phyloP scores from a whole-genome alignment of 495 filamentous ascomycete species.

The Penicillium lividum region DNA sequence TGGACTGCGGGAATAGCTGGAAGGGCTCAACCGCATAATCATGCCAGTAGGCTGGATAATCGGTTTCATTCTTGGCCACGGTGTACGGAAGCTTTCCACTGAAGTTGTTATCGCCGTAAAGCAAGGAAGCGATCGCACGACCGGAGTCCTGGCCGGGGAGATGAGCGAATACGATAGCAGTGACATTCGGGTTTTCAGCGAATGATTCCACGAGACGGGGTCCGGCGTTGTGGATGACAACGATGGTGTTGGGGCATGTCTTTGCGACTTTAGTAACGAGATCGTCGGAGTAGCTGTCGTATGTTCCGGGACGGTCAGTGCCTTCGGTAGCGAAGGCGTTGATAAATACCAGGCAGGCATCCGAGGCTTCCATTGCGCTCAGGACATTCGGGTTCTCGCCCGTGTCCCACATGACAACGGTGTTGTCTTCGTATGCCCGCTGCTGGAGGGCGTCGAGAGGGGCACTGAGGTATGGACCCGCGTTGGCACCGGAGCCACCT shows the following conservation, averaged over 20 bases:
- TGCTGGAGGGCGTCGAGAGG: slow-evolving; percentile 56
- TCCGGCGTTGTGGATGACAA: slow-evolving; percentile 47
- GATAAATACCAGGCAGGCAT: slow-evolving; percentile 60
- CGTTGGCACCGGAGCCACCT: slow-evolving; percentile 25
- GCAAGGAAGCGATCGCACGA: slow-evolving; percentile 66
- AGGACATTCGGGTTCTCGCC: slow-evolving; percentile 42
- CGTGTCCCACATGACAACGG: slow-evolving; percentile 48
- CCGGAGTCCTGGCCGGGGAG: slow-evolving; percentile 78
- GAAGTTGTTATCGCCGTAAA: slow-evolving; percentile 67
- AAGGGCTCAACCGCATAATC: slow-evolving; percentile 46
- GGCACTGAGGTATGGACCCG: slow-evolving; percentile 43
- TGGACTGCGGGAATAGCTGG: slow-evolving; percentile 51
- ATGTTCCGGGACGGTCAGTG: slow-evolving; percentile 28
- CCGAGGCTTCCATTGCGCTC: slow-evolving; percentile 35
- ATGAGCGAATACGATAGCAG: slow-evolving; percentile 71
- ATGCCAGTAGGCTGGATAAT: slow-evolving; percentile 49
- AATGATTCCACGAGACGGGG: slow-evolving; percentile 43
- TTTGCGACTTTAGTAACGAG: slow-evolving; percentile 58
- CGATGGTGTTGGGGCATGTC: slow-evolving; percentile 55
- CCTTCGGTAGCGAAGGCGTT: slow-evolving; percentile 63
- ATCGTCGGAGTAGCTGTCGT: slow-evolving; percentile 48
- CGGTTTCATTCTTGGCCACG: slow-evolving; percentile 66
- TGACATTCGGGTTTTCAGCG: slow-evolving; percentile 57
- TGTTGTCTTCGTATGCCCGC: slow-evolving; percentile 45
- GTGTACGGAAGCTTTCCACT: slow-evolving; percentile 77